phyloP scores from a whole-genome alignment of 345 rosid species.

The Euphorbia tirucalli region DNA sequence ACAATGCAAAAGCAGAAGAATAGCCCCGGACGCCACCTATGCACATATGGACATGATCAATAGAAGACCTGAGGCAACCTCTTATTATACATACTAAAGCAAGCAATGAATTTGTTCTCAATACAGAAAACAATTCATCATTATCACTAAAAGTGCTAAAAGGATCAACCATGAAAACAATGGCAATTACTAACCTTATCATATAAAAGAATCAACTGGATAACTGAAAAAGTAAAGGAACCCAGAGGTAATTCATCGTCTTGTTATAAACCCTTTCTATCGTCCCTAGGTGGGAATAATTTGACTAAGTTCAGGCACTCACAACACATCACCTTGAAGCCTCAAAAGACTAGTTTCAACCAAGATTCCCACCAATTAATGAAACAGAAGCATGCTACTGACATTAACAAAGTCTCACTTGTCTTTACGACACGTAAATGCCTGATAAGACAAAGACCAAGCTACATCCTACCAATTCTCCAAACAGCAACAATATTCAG shows the following conservation, averaged over 20 bases:
- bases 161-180: neutral
- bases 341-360: slow-evolving; percentile 17
- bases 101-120: no score
- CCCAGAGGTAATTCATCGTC: neutral
- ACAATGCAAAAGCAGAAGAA: neutral
- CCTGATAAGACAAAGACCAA: slow-evolving; percentile 8
- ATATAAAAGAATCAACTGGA: slow-evolving; percentile 4
- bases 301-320: slow-evolving; percentile 9
- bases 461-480: slow-evolving; percentile 7
- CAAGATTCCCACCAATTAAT: slow-evolving; percentile 6
- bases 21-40: neutral
- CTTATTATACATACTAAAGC: neutral
- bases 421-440: slow-evolving; percentile 2
- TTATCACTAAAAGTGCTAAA: neutral
- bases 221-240: slow-evolving; percentile 7
- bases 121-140: neutral
- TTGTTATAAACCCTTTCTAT: neutral
- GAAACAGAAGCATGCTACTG: slow-evolving; percentile 16
- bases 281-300: slow-evolving; percentile 5
- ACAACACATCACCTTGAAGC: slow-evolving; percentile 19
- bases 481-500: slow-evolving; percentile 5
- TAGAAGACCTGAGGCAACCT: neutral
- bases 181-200: slow-evolving; percentile 1
- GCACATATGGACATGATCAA: neutral
- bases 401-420: slow-evolving; percentile 13